These are phyloP conservation scores for Acanthamoeba quina DNA, from an alignment of 208 protist species.

Conservation along the genomic window DNA sequence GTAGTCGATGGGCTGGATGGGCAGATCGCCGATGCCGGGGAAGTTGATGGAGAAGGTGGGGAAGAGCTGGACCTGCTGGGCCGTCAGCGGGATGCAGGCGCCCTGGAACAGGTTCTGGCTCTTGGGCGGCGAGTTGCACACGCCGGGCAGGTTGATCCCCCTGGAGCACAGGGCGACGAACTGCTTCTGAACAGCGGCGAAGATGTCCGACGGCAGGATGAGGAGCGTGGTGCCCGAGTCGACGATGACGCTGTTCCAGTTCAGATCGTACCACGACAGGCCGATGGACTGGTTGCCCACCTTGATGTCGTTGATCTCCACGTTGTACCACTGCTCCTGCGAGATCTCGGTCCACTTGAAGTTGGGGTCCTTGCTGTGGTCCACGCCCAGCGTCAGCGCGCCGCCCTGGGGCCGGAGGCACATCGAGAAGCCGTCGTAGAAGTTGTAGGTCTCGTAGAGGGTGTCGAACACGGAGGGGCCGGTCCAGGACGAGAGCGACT, in stretches of 20 bases:
- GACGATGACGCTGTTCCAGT: slow-evolving; percentile 53
- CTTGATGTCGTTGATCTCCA: slow-evolving; percentile 56
- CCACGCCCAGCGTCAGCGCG: neutral
- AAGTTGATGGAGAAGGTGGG: slow-evolving; percentile 27
- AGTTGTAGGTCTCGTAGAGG: slow-evolving; percentile 33
- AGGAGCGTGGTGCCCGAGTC: slow-evolving; percentile 47
- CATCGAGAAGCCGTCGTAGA: slow-evolving; percentile 47
- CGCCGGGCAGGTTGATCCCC: slow-evolving; percentile 1
- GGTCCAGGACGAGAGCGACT: slow-evolving; percentile 16
- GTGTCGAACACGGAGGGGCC: slow-evolving; percentile 1
- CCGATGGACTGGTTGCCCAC: slow-evolving; percentile 29
- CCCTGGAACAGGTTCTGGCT: slow-evolving; percentile 29
- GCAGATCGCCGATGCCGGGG: slow-evolving; percentile 40
- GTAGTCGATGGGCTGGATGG: slow-evolving; percentile 46
- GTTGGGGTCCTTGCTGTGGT: slow-evolving; percentile 36
- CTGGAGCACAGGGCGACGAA: slow-evolving; percentile 22
- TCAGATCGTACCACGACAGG: slow-evolving; percentile 24
- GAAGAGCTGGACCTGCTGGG: neutral
- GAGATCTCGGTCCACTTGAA: slow-evolving; percentile 42
- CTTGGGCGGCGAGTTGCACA: slow-evolving; percentile 1
- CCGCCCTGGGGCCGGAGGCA: slow-evolving; percentile 25
- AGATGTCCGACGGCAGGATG: slow-evolving; percentile 19
- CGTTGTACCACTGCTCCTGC: slow-evolving; percentile 50
- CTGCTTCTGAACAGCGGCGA: slow-evolving; percentile 5
- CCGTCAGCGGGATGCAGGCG: slow-evolving; percentile 1